A percentile compares a stretch with the other conserved stretches of the same genome.
phyloP scores from a whole-genome alignment of 148 eudicot species.

The Chenopodium berlandieri region DNA sequence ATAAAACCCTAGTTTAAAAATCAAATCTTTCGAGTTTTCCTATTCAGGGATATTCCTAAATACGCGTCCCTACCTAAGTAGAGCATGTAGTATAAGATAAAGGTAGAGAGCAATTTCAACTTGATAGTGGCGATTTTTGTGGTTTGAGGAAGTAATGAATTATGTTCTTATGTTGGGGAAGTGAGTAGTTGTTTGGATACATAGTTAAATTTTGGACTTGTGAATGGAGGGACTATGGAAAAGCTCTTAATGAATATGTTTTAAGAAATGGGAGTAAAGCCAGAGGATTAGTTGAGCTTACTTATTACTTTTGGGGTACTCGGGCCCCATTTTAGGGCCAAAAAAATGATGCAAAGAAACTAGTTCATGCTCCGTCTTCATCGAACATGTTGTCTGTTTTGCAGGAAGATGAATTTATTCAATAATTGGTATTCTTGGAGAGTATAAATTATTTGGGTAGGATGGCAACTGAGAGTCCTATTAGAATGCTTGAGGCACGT shows the following conservation, averaged over 20 bases:
- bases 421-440: conserved; percentile 23
- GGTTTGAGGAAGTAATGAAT: neutral
- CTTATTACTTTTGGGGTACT: neutral
- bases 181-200: neutral
- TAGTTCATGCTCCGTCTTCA: conserved; percentile 13
- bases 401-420: conserved; percentile 25
- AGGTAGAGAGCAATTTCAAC: neutral
- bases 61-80: neutral
- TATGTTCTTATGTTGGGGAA: neutral
- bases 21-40: neutral
- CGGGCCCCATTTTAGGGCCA: conserved; percentile 2
- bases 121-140: neutral
- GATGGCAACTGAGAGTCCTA: conserved; percentile 89
- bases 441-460: conserved; percentile 18
- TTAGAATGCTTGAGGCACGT: conserved; percentile 62
- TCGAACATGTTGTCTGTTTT: conserved; percentile 18
- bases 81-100: neutral
- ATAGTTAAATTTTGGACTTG: neutral
- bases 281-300: neutral
- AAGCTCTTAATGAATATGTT: neutral
- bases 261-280: neutral
- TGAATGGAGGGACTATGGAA: neutral
- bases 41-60: neutral
- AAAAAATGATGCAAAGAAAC: conserved; percentile 1
- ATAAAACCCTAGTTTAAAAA: neutral